Base-by-base conservation (phyloP, 2,329 filamentous ascomycete genomes). In the Fusarium sp. region DNA sequence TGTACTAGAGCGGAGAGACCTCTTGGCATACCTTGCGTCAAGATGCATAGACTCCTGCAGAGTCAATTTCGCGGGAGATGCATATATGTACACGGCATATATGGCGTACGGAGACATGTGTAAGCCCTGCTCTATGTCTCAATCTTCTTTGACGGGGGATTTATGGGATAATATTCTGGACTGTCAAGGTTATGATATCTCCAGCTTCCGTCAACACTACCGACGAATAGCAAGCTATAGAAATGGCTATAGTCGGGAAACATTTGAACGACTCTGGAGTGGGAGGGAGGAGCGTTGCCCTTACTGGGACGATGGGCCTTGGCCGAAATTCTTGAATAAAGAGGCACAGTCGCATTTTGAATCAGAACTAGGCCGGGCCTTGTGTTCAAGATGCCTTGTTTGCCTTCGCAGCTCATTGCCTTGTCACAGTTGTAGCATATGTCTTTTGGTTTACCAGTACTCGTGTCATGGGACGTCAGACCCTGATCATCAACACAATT, bases 231-330 rank as follows among this genome's bases (percentile, higher is more conserved):
- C 45, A 4, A 12, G 11, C 5, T 65, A 65, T 11, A 15, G 1
- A 0, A 0, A 10, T 1, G 25, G 22, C 1, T 64, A 62, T 3
- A 46, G 38, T 0, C 50, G 62, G 3, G 3, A 20, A 7, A 14
- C 16, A 2, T 65, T 65, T 2, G 51, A 65, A 29, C 6, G 6
- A 8, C 25, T 65, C 3, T 65, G 62, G 62, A 15, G 7, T 0
- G 51, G 52, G 0, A 27, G 8, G 5, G 46, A 65, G 1, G 9
- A 22, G 5, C 14, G 16, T 0, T 58, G 59, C 15, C 62, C 62
- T 1, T 65, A 65, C 14, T 65, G 51, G 62, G 6, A 63, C 1
- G 62, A 65, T 22, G 6, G 4, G 2, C 18, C 12, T 1, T 63
- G 63, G 62, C 51, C 50, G 11, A 42, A 42, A 0, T 6, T 2